phyloP scores from a whole-genome alignment of 805 yeast genomes.

The Cyberlindnera mississippiensis region DNA sequence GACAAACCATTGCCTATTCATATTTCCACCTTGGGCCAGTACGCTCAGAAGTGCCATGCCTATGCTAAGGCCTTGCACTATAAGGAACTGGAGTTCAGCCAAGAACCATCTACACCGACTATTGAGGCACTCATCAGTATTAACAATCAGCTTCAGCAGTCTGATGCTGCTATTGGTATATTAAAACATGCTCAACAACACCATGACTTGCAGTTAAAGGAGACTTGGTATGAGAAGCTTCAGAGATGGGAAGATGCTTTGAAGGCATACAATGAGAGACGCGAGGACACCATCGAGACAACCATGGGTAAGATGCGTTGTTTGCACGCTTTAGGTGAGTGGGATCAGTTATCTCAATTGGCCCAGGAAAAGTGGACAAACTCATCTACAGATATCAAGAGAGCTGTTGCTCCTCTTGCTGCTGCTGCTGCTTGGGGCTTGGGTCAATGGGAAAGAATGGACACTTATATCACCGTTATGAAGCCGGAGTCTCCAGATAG shows the following conservation, averaged over 20 bases:
- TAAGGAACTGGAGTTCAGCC: conserved; percentile 90
- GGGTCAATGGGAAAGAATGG: conserved; percentile 96
- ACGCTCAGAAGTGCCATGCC: conserved; percentile 94
- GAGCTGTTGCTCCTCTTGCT: conserved; percentile 92
- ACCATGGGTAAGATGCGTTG: conserved; percentile 98
- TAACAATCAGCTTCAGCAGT: conserved; percentile 91
- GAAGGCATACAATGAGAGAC: conserved; percentile 81
- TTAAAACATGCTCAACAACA: conserved; percentile 90
- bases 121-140: conserved; percentile 90
- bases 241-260: conserved; percentile 99
- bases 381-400: conserved; percentile 65
- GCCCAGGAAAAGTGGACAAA: conserved; percentile 84
- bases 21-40: conserved; percentile 83
- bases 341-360: conserved; percentile 86
- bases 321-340: conserved; percentile 96
- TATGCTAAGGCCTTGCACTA: conserved; percentile 96
- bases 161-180: conserved; percentile 97
- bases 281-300: conserved; percentile 71
- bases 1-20: conserved; percentile 91
- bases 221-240: conserved; percentile 95
- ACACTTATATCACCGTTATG: conserved; percentile 84
- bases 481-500: conserved; percentile 89
- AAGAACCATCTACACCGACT: conserved; percentile 87
- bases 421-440: conserved; percentile 99
- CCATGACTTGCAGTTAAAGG: conserved; percentile 86